Percentiles rank a stretch among this genome's conserved stretches.
Evolutionary conservation across 495 filamentous ascomycete genomes (phyloP).

Genomic region (Daldinia childiae): DNA sequence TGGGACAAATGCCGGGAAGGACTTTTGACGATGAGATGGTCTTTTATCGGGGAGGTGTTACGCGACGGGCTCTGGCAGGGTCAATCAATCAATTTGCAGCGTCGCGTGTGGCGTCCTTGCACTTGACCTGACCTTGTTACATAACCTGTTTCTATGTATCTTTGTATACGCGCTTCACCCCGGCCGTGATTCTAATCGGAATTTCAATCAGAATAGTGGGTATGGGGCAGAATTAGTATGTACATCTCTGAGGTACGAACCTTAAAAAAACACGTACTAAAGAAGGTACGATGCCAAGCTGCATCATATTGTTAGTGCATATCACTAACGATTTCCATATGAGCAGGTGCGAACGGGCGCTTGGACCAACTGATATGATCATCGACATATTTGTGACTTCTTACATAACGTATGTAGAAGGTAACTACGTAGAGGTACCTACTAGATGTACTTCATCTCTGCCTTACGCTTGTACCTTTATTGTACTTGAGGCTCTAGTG

Average conservation of each 20-base stretch:
- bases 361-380: not conserved
- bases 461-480: conserved; percentile 7
- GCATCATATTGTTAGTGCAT: not conserved
- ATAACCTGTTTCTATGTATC: not conserved
- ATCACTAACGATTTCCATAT: not conserved
- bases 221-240: not conserved
- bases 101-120: conserved; percentile 34
- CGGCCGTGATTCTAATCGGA: not conserved
- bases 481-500: conserved; percentile 32
- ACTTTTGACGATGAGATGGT: conserved; percentile 36
- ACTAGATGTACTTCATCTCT: not conserved
- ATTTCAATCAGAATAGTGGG: not conserved
- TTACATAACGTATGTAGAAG: too few species aligned
- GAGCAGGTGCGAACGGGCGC: conserved; percentile 1
- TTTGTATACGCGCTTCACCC: conserved; percentile 2
- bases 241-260: not conserved
- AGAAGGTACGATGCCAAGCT: not conserved
- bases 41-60: conserved; percentile 39
- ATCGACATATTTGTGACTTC: not conserved
- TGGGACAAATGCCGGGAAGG: conserved; percentile 35
- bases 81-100: conserved; percentile 41
- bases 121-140: not conserved
- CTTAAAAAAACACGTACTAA: not conserved
- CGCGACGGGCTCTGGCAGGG: conserved; percentile 33
- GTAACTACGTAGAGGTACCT: not conserved